Conservation (phyloP, 108 stramenopile genomes). For the Stephanodiscus triporus region DNA sequence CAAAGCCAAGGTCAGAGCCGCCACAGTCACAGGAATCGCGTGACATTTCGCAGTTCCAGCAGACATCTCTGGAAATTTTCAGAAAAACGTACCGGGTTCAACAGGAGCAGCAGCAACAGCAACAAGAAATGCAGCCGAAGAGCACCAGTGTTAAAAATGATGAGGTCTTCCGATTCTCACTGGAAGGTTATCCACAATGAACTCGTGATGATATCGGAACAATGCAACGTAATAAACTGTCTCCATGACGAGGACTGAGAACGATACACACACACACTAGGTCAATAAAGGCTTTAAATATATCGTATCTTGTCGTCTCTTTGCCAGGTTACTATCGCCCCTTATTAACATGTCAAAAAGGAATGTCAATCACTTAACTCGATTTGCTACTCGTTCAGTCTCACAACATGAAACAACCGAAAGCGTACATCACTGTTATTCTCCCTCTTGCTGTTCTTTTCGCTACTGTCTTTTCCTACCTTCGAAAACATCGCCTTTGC, state of each 20-base stretch:
- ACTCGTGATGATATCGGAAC: not conserved
- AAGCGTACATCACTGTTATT: not conserved
- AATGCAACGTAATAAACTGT: not conserved
- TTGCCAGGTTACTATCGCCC: too few relatives aligned
- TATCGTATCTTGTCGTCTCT: too few relatives aligned
- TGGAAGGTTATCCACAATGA: not conserved
- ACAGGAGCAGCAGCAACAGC: constrained; percentile 44
- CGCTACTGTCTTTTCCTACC: not conserved
- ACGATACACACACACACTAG: too few relatives aligned
- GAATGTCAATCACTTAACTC: too few relatives aligned
- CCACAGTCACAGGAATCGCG: not conserved
- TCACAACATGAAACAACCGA: too few relatives aligned
- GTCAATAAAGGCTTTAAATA: too few relatives aligned
- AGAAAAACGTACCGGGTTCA: not conserved
- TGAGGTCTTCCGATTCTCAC: not conserved
- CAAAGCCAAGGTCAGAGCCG: not conserved
- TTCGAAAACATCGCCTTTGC: not conserved
- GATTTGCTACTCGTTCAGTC: too few relatives aligned
- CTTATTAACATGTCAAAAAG: too few relatives aligned
- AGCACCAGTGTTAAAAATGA: not conserved
- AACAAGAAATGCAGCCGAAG: not conserved
- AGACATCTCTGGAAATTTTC: not conserved
- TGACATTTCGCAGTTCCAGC: not conserved
- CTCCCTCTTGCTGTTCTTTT: not conserved
- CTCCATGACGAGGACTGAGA: too few relatives aligned